Evolutionary conservation across 495 filamentous ascomycete genomes (phyloP).

Genomic region (Penicillium flavigenum): DNA sequence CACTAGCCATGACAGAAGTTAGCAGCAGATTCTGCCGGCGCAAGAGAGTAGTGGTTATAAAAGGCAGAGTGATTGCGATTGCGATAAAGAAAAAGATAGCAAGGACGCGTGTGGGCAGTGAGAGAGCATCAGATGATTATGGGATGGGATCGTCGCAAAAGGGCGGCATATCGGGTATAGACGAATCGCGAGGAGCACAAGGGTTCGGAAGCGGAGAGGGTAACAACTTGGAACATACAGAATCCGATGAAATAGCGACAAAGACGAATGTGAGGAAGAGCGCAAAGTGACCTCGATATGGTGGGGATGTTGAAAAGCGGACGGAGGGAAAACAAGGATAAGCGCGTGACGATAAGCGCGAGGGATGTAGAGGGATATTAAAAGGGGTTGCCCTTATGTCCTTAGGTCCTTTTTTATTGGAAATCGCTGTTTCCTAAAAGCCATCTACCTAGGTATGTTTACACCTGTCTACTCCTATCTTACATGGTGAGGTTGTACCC

Average conservation of each 20-base stretch:
- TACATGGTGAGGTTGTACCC: constrained; percentile 17
- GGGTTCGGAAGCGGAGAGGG: background rate
- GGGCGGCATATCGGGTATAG: too few species aligned
- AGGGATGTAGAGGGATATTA: constrained; percentile 14
- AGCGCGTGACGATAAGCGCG: constrained; percentile 33
- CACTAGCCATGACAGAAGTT: background rate
- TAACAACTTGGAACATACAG: background rate
- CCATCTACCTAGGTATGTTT: background rate
- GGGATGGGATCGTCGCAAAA: background rate
- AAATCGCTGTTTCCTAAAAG: background rate
- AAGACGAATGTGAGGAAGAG: background rate
- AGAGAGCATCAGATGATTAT: background rate
- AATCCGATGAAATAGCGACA: background rate
- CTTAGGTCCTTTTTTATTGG: too few species aligned
- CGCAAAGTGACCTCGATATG: constrained; percentile 5
- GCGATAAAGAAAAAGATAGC: background rate
- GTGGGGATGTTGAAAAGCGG: constrained; percentile 32
- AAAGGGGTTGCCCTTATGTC: background rate
- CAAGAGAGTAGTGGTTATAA: background rate
- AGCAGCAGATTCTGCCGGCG: background rate
- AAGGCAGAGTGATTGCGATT: background rate
- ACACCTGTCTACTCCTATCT: background rate
- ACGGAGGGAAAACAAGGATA: constrained; percentile 35
- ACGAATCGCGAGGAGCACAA: background rate
- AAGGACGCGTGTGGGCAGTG: background rate